Evolutionary conservation across 1,139 yeast species (phyloP), one percentile per base, ranked within the genome.

Genomic region (Kurtzmaniella quercitrusa): DNA sequence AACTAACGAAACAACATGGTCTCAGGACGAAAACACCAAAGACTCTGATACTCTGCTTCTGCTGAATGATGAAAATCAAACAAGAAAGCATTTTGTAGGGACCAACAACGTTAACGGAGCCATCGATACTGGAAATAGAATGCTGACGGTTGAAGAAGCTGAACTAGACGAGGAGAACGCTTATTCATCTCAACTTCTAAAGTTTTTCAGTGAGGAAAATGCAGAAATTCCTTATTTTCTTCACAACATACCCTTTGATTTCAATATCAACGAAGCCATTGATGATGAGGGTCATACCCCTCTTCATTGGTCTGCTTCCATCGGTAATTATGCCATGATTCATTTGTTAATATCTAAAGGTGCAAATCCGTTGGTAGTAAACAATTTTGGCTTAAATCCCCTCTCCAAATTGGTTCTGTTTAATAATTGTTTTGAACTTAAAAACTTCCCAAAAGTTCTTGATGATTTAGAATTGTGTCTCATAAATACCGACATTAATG

Each of bases 241-340:
- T 37, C 73, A 79, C 43, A 75, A 81, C 49, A 91, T 95, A 2
- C 96, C 96, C 0, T 68, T 73, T 17, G 89, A 88, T 52, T 85
- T 89, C 55, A 84, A 89, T 55, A 81, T 90, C 50, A 88, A 91
- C 63, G 91, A 81, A 50, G 81, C 91, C 5, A 88, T 93, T 39
- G 98, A 93, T 57, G 95, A 88, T 52, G 98, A 93, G 62, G 97
- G 97, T 0, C 97, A 93, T 56, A 87, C 97, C 0, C 90, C 97
- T 1, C 75, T 93, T 51, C 98, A 93, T 61, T 93, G 98, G 98
- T 96, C 98, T 0, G 81, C 95, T 10, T 90, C 98, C 0, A 85
- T 93, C 73, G 97, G 96, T 8, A 83, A 86, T 52, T 66, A 81
- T 43, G 79, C 79, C 38, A 75, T 91, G 60, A 80, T 90, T 42